These are phyloP conservation scores for Crithidia thermophila DNA, from an alignment of 208 protist genomes.

Conservation along the genomic window DNA sequence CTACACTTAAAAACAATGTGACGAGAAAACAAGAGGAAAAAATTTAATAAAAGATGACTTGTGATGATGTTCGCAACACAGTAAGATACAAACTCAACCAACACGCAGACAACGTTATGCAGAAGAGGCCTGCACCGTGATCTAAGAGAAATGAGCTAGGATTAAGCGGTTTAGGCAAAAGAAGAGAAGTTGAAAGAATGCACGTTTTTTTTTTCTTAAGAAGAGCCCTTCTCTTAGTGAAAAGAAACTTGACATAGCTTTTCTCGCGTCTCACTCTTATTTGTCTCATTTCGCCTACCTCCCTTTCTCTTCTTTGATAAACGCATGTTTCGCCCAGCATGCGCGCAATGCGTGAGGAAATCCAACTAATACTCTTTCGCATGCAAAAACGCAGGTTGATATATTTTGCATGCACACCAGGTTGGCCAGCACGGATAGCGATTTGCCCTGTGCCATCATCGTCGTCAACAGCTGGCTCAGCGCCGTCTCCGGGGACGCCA, in stretches of 20 bases:
- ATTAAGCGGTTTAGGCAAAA: no score
- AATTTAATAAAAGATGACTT: not conserved
- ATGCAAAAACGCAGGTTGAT: slow-evolving; percentile 85
- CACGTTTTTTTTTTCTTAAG: not conserved
- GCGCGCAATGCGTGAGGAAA: slow-evolving; percentile 19
- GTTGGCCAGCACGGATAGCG: slow-evolving; percentile 36
- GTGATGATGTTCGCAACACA: no score
- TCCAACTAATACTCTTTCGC: slow-evolving; percentile 88
- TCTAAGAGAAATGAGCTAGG: not conserved
- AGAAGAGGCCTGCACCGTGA: not conserved
- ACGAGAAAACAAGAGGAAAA: slow-evolving; percentile 23
- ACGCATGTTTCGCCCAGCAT: not conserved
- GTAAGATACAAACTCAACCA: not conserved
- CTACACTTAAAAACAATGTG: slow-evolving; percentile 11
- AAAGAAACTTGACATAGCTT: not conserved
- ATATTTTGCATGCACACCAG: slow-evolving; percentile 84
- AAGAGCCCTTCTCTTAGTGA: not conserved
- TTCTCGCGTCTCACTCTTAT: not conserved
- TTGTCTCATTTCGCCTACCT: slow-evolving; percentile 1
- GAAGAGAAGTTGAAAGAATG: not conserved
- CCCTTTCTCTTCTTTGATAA: not conserved
- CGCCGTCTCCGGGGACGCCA: slow-evolving; percentile 40
- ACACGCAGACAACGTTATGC: not conserved
- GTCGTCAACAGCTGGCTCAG: slow-evolving; percentile 55
- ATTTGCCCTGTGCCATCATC: slow-evolving; percentile 50